A percentile compares a stretch with the other conserved stretches of the same genome.
These are phyloP conservation scores for Aspergillus sp. DNA, from an alignment of 2,329 filamentous ascomycete genomes.

Conservation along the genomic window DNA sequence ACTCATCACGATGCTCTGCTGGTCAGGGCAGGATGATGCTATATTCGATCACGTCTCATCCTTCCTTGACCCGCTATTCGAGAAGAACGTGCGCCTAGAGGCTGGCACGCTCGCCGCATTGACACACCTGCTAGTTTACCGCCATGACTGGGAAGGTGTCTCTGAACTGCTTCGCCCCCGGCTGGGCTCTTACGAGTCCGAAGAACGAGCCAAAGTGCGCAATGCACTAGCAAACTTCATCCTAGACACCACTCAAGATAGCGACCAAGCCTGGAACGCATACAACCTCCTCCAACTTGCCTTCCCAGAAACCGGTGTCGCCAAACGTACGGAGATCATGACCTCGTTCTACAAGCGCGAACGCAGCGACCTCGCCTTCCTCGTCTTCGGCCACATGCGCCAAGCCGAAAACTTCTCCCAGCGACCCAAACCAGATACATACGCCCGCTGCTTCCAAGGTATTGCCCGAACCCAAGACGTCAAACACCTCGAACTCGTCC, in stretches of 20 bases:
- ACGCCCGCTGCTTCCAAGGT: constrained; percentile 77
- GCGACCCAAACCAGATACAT: constrained; percentile 74
- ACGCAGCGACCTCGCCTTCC: constrained; percentile 80
- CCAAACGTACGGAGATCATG: constrained; percentile 75
- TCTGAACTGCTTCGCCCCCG: constrained; percentile 80
- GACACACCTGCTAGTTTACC: constrained; percentile 73
- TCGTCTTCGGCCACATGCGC: constrained; percentile 95
- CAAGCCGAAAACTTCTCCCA: constrained; percentile 66
- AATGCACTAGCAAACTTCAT: constrained; percentile 71
- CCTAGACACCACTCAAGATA: constrained; percentile 63
- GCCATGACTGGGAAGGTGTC: constrained; percentile 77
- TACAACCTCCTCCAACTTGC: constrained; percentile 63
- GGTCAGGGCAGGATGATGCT: constrained; percentile 55
- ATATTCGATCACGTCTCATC: constrained; percentile 72
- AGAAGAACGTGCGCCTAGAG: constrained; percentile 70
- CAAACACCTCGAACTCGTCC: constrained; percentile 73
- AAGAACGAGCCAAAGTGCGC: constrained; percentile 70
- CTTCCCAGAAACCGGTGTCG: constrained; percentile 66
- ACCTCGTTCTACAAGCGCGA: constrained; percentile 76
- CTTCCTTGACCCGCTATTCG: constrained; percentile 74
- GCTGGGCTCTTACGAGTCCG: constrained; percentile 41
- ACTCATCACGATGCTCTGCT: constrained; percentile 72
- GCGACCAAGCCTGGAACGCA: constrained; percentile 64
- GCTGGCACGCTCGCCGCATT: constrained; percentile 75
- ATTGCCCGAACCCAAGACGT: constrained; percentile 65